These are phyloP conservation scores for Tympanopsis confertula DNA, from an alignment of 2,329 filamentous ascomycete species.

Conservation along the genomic window DNA sequence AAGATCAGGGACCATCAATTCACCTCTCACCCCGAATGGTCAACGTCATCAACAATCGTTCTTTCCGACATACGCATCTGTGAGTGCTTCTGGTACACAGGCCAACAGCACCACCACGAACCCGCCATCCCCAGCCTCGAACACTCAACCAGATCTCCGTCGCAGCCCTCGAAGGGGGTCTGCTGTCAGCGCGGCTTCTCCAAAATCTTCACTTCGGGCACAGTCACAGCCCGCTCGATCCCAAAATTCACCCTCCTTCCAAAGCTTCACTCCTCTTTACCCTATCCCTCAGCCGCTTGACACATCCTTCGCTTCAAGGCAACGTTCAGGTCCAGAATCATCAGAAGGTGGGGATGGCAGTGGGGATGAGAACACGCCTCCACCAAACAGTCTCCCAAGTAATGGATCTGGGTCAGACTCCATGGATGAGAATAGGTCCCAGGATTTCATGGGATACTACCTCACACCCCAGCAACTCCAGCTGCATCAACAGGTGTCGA, in stretches of 20 bases:
- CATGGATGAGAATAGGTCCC: conserved; percentile 20
- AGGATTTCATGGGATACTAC: conserved; percentile 32
- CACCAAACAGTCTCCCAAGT: conserved; percentile 7
- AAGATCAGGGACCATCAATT: neutral
- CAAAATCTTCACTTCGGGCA: neutral
- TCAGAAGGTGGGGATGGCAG: too few relatives aligned
- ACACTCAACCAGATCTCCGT: neutral
- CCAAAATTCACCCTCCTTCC: neutral
- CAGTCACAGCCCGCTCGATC: neutral
- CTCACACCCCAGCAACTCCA: conserved; percentile 27
- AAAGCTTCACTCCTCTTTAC: neutral
- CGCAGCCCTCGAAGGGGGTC: neutral
- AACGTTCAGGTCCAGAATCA: neutral
- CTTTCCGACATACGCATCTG: neutral
- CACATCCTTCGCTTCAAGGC: neutral
- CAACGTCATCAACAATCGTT: neutral
- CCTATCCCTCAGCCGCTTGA: neutral
- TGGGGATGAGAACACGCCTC: too few relatives aligned
- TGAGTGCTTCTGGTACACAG: neutral
- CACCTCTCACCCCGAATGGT: neutral
- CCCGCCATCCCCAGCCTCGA: neutral
- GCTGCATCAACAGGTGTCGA: conserved; percentile 21
- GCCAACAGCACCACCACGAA: neutral
- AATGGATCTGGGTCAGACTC: conserved; percentile 17
- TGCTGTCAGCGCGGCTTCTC: neutral